Evolutionary conservation across 2,329 filamentous ascomycete genomes (phyloP), one percentile per base, ranked within the genome.

Genomic region (Rasamsonia emersonii): DNA sequence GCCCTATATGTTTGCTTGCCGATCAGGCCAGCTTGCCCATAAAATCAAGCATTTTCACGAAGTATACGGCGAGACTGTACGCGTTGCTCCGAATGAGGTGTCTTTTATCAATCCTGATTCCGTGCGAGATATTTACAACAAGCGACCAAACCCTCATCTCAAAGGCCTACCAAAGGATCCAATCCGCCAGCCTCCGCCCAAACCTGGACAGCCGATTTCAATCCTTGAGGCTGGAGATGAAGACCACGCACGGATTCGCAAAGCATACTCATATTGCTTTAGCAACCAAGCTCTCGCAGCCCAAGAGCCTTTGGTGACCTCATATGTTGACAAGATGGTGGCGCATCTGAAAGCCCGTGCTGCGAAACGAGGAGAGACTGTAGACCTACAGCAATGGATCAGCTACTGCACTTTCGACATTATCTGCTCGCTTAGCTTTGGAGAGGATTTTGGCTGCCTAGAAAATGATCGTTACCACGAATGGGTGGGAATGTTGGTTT

Each of bases 61-160:
- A 10, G 9, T 25, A 1, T 39, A 39, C 9, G 64, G 65, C 14
- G 54, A 62, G 1, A 59, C 56, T 2, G 60, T 67, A 1, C 53
- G 64, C 6, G 38, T 66, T 4, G 47, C 52, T 0, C 64, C 64
- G 0, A 54, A 53, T 17, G 60, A 67, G 35, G 33, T 66, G 1
- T 64, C 62, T 1, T 64, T 65, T 45, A 64, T 53, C 31, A 54
- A 57, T 3, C 57, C 46, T n/a, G 59, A 65, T 2, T 58, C 54
- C 2, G 65, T 58, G 54, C 51, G 53, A 29, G 62, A 65, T 17
- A 61, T 67, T 20, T 65, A 64, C 38, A 62, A 61, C 9, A 54
- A 49, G 4, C 33, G 26, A 7, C 50, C 56, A 1, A n/a, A 45
- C 9, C 57, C 58, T 25, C 50, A 51, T 4, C 42, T 38, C 2